Conservation (phyloP, 2,329 filamentous ascomycete genomes). For the Pseudogymnoascus sp. region DNA sequence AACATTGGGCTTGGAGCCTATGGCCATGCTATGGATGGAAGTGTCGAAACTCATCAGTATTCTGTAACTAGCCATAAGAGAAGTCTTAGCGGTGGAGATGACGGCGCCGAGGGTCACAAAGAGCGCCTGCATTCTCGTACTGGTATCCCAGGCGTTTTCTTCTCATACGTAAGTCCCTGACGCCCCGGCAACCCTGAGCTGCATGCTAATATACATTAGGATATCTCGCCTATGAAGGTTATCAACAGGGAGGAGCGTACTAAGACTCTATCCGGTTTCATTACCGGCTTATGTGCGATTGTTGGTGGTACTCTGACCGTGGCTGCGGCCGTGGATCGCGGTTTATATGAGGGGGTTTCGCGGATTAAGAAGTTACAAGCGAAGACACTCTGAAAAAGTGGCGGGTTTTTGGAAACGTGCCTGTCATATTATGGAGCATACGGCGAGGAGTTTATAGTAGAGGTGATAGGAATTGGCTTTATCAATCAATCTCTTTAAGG, state of each 20-base stretch:
- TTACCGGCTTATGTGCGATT: constrained; percentile 89
- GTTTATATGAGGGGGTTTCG: constrained; percentile 79
- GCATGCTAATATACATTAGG: constrained; percentile 42
- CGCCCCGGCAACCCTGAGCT: background rate
- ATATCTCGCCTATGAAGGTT: constrained; percentile 99
- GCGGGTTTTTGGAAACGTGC: background rate
- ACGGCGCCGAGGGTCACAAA: constrained; percentile 80
- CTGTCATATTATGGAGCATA: constrained; percentile 8
- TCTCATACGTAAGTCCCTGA: constrained; percentile 72
- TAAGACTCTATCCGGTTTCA: constrained; percentile 86
- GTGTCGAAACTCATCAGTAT: constrained; percentile 96
- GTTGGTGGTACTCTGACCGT: constrained; percentile 94
- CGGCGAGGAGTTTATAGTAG: constrained; percentile 6
- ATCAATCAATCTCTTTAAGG: background rate
- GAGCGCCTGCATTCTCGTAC: constrained; percentile 84
- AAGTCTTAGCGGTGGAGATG: constrained; percentile 75
- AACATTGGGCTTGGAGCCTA: constrained; percentile 60
- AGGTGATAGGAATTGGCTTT: background rate
- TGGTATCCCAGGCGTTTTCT: constrained; percentile 96
- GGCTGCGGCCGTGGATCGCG: constrained; percentile 85
- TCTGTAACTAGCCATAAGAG: constrained; percentile 95
- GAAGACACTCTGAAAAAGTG: constrained; percentile 45
- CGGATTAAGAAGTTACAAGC: constrained; percentile 78
- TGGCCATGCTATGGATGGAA: constrained; percentile 62
- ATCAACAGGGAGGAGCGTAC: constrained; percentile 87